Evolutionary conservation across 352 stramenopile species (phyloP).

Genomic region (Phytophthora pluvialis): DNA sequence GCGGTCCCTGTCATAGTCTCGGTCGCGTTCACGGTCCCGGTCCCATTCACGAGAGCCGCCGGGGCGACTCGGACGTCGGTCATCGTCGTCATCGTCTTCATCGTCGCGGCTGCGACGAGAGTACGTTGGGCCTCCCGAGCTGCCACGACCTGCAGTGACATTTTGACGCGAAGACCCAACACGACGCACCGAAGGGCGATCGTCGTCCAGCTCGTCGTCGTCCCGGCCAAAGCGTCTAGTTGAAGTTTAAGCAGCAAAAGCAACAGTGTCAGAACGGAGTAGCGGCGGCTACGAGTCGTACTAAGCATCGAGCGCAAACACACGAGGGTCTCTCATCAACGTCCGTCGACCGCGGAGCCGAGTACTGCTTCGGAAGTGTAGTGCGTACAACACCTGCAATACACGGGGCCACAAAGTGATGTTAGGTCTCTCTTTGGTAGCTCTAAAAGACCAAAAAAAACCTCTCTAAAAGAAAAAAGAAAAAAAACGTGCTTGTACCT

Average conservation of each 20-base stretch:
- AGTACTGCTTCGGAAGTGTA: conserved; percentile 81
- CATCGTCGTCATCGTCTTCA: conserved; percentile 57
- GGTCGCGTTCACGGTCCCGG: conserved; percentile 30
- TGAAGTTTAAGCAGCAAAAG: background rate
- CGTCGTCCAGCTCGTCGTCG: conserved; percentile 68
- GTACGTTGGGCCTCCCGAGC: conserved; percentile 24
- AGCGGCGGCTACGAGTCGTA: background rate
- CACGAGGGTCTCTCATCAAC: conserved; percentile 87
- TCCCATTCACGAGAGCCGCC: conserved; percentile 45
- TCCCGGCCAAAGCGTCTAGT: conserved; percentile 75
- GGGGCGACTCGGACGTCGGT: conserved; percentile 36
- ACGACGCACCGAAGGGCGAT: conserved; percentile 38
- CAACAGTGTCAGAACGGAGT: background rate
- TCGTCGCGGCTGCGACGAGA: conserved; percentile 45
- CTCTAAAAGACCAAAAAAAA: background rate
- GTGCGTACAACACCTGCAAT: conserved; percentile 73
- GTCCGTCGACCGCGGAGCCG: conserved; percentile 69
- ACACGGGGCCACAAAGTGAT: background rate
- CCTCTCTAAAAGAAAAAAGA: background rate
- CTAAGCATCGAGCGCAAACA: conserved; percentile 10
- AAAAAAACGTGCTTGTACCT: conserved; percentile 38
- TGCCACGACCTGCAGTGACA: conserved; percentile 9
- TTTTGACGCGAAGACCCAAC: conserved; percentile 28
- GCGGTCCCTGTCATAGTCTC: conserved; percentile 37
- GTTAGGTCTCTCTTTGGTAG: background rate